These are phyloP conservation scores for Pythium oligandrum DNA, from an alignment of 352 stramenopile species.

Conservation along the genomic window DNA sequence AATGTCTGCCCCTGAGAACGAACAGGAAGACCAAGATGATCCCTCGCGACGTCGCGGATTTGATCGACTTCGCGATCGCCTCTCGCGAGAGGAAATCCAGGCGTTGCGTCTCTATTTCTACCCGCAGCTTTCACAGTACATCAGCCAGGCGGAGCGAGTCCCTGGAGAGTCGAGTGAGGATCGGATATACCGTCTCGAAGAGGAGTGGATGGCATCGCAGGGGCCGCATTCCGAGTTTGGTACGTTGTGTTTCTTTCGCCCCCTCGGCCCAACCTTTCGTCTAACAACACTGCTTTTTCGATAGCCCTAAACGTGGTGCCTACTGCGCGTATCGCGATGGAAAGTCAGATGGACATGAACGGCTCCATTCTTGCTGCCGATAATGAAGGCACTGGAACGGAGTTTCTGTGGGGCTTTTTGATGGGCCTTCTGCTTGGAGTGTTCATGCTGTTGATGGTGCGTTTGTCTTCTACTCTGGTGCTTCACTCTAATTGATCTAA, in stretches of 20 bases:
- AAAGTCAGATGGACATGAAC: constrained; percentile 84
- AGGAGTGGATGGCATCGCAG: constrained; percentile 86
- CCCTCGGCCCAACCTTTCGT: too few relatives aligned
- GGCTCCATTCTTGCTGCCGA: constrained; percentile 78
- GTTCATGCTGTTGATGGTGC: constrained; percentile 88
- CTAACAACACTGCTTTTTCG: background rate
- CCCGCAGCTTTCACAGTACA: constrained; percentile 79
- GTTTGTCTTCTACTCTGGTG: constrained; percentile 1
- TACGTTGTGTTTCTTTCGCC: constrained; percentile 18
- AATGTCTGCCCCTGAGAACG: constrained; percentile 40
- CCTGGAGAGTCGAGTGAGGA: constrained; percentile 76
- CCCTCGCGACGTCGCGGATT: constrained; percentile 56
- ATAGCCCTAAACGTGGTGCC: constrained; percentile 79
- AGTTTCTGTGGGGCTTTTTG: constrained; percentile 86
- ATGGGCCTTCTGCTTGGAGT: constrained; percentile 85
- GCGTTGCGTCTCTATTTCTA: constrained; percentile 84
- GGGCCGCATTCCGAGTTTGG: constrained; percentile 86
- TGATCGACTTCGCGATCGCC: constrained; percentile 68
- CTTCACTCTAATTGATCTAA: background rate
- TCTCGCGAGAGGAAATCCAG: constrained; percentile 85
- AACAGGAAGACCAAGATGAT: constrained; percentile 60
- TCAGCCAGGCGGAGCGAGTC: constrained; percentile 76
- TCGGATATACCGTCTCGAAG: constrained; percentile 84
- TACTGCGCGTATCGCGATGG: constrained; percentile 60
- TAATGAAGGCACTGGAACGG: constrained; percentile 85